Evolutionary conservation across 371 early-diverging fungal genomes (phyloP), one percentile per base, ranked within the genome.

Genomic region (Umbelopsis sp.): DNA sequence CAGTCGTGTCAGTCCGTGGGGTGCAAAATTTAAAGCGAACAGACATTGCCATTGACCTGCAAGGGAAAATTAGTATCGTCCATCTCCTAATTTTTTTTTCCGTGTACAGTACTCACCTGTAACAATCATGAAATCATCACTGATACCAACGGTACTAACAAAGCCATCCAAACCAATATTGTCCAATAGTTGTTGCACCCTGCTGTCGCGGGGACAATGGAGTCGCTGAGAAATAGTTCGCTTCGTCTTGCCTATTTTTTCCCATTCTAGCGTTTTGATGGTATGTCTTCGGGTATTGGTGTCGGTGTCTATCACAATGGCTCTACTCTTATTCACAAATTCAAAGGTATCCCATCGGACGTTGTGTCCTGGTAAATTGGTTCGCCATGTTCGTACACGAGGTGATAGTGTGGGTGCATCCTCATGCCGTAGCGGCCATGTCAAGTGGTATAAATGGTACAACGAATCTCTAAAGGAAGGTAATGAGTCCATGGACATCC

Each of bases 361-460:
- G 57, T 29, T 29, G 35, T 57, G 57, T 18, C 32, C 35, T 18
- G 57, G 57, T 37, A 16, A 14, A 1, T 29, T 4, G 11, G 57
- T 57, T 4, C 32, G 29, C 57, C 57, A 57, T 35, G 35, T 57
- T 57, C 57, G 57, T 18, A 57, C 57, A 25, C 57, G 29, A 8
- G 57, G 57, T 1, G 57, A 12, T 11, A 29, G 35, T 14, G 57
- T 57, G 9, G 57, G 57, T 57, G 57, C 57, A 35, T 57, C 57
- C 35, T 57, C 57, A 7, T 57, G 57, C 11, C 57, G 57, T 8
- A 57, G n/a, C 0, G 57, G 57, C 57, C 57, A 57, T 35, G 57
- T 57, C 57, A 57, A 16, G 18, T 57, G 57, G 57, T 57, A 57
- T 57, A 57, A 57, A 57, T 57, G 57, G 29, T 57, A 57, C 35